These are phyloP conservation scores for Luzula sylvatica DNA, from an alignment of 176 grass and related monocot species.

Conservation along the genomic window DNA sequence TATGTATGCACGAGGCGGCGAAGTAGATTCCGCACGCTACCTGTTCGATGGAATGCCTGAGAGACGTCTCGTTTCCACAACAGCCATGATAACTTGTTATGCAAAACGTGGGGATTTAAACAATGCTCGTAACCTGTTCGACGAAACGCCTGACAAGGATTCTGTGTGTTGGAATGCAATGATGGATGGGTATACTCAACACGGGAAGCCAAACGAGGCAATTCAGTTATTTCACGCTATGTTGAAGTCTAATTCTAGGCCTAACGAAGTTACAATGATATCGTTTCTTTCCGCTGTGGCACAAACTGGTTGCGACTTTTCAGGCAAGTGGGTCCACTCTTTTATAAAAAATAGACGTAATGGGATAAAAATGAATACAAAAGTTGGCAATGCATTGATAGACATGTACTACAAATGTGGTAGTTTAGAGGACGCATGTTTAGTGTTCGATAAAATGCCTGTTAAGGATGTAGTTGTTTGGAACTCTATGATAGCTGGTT, in stretches of 20 bases:
- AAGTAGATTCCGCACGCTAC: slow-evolving; percentile 43
- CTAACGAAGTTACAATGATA: slow-evolving; percentile 51
- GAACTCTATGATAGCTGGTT: slow-evolving; percentile 87
- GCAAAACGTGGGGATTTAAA: slow-evolving; percentile 46
- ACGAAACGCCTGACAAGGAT: slow-evolving; percentile 34
- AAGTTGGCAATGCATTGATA: slow-evolving; percentile 67
- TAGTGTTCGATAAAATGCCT: slow-evolving; percentile 42
- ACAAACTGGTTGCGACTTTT: slow-evolving; percentile 40
- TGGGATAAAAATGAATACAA: slow-evolving; percentile 38
- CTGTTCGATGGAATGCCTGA: slow-evolving; percentile 67
- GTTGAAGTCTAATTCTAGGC: slow-evolving; percentile 34
- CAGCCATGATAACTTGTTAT: slow-evolving; percentile 88
- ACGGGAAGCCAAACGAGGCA: slow-evolving; percentile 43
- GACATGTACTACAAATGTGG: slow-evolving; percentile 98
- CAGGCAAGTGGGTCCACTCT: slow-evolving; percentile 83
- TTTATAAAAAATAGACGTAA: slow-evolving; percentile 36
- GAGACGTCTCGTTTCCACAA: slow-evolving; percentile 51
- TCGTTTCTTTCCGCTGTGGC: slow-evolving; percentile 52
- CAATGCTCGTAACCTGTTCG: slow-evolving; percentile 54
- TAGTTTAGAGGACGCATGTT: slow-evolving; percentile 59
- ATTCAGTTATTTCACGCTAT: slow-evolving; percentile 62
- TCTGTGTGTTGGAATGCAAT: slow-evolving; percentile 89
- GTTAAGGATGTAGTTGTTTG: slow-evolving; percentile 56
- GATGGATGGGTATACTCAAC: slow-evolving; percentile 86
- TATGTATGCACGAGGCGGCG: slow-evolving; percentile 73